Base-by-base conservation (phyloP, 371 early-diverging fungal genomes). In the Apophysomyces ossiformis region DNA sequence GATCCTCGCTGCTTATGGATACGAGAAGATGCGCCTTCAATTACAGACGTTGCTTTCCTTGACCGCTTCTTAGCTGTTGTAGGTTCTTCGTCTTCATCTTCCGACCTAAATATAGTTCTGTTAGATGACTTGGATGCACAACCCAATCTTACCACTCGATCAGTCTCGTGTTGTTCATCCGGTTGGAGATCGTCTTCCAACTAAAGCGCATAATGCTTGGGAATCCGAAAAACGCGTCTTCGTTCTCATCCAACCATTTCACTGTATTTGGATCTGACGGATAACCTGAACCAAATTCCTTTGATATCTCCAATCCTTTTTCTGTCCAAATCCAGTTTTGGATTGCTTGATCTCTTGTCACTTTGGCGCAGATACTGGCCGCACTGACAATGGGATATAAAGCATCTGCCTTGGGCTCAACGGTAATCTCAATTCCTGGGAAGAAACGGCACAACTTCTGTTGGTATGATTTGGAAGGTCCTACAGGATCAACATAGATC, bases 321-420 rank as follows among this genome's bases (percentile, higher is more conserved):
- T 96, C 97, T 32, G 81, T 79, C 86, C 95, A 97, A 36, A 73
- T 63, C 98, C 98, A 98, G 58, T 90, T 73, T 45, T 85, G 74
- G 32, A 99, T 68, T 9, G 93, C 83, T 46, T 85, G 85, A 79
- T 99, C 99, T 16, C 99, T 87, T 4, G 92, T 93, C 9, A 98
- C 96, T 79, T 99, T 99, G 39, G 99, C 99, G 70, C 94, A 91
- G 50, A 99, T 99, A 87, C 95, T 95, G 1, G 99, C 99, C 0
- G 97, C 99, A 71, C 93, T 92, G n/a, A 99, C 99, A 58, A 94
- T 89, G 4, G 99, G 96, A 76, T 92, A 99, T 59, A 92, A 82
- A 12, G 90, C 79, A 85, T 99, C 99, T 6, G 99, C 99, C 73
- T 98, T 99, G 43, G 95, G 93, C 26, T 96, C 91, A 5, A 99